These are phyloP conservation scores for Wickerhamomyces mucosus DNA, from an alignment of 805 yeast species.

Conservation along the genomic window DNA sequence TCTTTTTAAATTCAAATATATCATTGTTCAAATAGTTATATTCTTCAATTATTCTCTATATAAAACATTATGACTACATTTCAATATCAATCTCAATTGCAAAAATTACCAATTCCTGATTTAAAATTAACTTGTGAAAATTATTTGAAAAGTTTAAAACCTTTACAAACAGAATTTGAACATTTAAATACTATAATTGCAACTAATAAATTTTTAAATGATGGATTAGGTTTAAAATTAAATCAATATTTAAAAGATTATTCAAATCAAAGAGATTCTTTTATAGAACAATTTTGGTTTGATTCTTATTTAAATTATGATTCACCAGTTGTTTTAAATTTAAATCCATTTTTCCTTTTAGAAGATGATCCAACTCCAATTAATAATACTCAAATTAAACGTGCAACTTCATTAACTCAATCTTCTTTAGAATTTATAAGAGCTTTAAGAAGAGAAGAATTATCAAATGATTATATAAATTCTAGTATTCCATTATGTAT, in stretches of 20 bases:
- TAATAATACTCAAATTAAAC: slow-evolving; percentile 46
- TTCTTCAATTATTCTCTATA: too few species aligned
- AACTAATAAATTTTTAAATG: slow-evolving; percentile 44
- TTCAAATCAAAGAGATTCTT: slow-evolving; percentile 57
- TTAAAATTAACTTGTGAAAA: slow-evolving; percentile 54
- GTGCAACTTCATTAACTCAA: slow-evolving; percentile 73
- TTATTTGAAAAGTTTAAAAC: slow-evolving; percentile 61
- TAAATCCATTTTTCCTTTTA: slow-evolving; percentile 81
- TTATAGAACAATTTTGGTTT: slow-evolving; percentile 92
- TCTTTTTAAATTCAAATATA: too few species aligned
- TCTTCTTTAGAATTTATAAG: slow-evolving; percentile 73
- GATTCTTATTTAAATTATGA: slow-evolving; percentile 84
- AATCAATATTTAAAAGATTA: slow-evolving; percentile 59
- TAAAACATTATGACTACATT: slow-evolving; percentile 33
- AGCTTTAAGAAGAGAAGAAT: slow-evolving; percentile 65
- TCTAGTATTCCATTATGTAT: slow-evolving; percentile 71
- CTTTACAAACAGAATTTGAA: slow-evolving; percentile 73
- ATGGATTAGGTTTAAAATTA: slow-evolving; percentile 44
- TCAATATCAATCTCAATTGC: slow-evolving; percentile 46
- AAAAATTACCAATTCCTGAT: slow-evolving; percentile 75
- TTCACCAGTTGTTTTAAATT: slow-evolving; percentile 82
- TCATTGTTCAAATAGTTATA: too few species aligned
- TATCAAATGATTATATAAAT: slow-evolving; percentile 60
- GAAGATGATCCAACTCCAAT: slow-evolving; percentile 80
- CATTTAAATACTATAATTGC: slow-evolving; percentile 51